Percentiles rank a stretch among this genome's conserved stretches.
Conservation (phyloP, 164 flowering plant genomes). For the Houttuynia cordata region DNA sequence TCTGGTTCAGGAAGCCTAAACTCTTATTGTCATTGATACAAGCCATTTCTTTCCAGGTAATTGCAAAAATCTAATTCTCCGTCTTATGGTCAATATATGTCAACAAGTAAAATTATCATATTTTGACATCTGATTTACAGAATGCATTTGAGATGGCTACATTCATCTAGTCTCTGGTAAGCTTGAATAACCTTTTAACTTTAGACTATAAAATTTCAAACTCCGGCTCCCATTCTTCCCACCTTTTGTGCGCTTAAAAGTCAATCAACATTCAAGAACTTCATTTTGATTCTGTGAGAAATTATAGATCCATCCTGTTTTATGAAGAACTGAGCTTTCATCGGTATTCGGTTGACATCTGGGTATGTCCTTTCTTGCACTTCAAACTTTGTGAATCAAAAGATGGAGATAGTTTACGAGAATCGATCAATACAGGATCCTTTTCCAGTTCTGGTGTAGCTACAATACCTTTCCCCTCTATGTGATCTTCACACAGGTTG, state of each 20-base stretch:
- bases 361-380: conserved; percentile 37
- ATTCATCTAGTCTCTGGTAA: conserved; percentile 83
- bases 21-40: conserved; percentile 59
- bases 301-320: conserved; percentile 52
- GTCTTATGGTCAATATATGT: background rate
- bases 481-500: conserved; percentile 75
- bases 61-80: too few relatives aligned
- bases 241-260: background rate
- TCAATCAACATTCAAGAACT: background rate
- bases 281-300: conserved; percentile 55
- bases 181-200: conserved; percentile 2
- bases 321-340: conserved; percentile 40
- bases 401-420: background rate
- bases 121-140: conserved; percentile 33
- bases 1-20: conserved; percentile 82
- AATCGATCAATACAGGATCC: conserved; percentile 30
- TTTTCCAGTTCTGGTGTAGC: conserved; percentile 83
- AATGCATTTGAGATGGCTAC: conserved; percentile 91
- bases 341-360: conserved; percentile 50
- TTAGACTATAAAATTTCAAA: background rate
- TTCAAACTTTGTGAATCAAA: background rate
- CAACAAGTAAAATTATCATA: conserved; percentile 1
- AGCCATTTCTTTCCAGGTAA: conserved; percentile 68
- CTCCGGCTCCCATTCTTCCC: too few relatives aligned
- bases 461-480: conserved; percentile 74